Evolutionary conservation across 441 rosid species (phyloP), one percentile per base, ranked within the genome.

Genomic region (Caryocar brasiliense): DNA sequence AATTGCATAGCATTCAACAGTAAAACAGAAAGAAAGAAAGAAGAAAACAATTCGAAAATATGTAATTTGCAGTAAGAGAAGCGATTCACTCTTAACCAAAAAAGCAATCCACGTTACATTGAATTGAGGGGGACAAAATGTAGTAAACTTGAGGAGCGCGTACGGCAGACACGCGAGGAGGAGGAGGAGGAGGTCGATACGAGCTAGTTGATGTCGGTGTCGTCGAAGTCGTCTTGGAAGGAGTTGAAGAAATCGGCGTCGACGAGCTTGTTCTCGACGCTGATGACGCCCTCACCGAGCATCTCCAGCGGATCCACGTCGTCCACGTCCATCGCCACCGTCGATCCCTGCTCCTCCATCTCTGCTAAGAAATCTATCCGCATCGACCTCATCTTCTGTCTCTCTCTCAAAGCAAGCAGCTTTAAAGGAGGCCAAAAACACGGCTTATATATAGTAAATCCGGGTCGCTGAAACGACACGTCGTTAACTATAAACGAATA

Each of bases 251-350:
- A 90, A 28, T 71, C 72, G 33, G 82, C 54, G 50, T 86, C 87
- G 32, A 68, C 64, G 20, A 68, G 80, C 47, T 58, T 73, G 67
- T 42, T 65, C 38, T 57, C 74, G 27, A 59, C 26, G 43, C 62
- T 17, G 53, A 74, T 47, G 44, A 46, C 68, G 49, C 82, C 80
- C 48, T 73, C 98, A 18, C 77, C 79, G 36, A 77, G 65, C n/a
- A 73, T 61, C 49, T 80, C 87, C 42, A 70, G 68, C 22, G 76
- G 57, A 7, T 82, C 91, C n/a, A 82, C 80, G 54, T 83, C 89
- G 35, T 83, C 96, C 0, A 87, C 89, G 58, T 91, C 95, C 98
- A 91, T 91, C 22, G 93, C 95, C 62, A 78, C 76, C 29, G 80
- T 40, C n/a, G 84, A 49, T 11, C 68, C 86, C 40, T 60, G 71